Evolutionary conservation across 2,329 filamentous ascomycete species (phyloP).

Genomic region (Eutypa lata): DNA sequence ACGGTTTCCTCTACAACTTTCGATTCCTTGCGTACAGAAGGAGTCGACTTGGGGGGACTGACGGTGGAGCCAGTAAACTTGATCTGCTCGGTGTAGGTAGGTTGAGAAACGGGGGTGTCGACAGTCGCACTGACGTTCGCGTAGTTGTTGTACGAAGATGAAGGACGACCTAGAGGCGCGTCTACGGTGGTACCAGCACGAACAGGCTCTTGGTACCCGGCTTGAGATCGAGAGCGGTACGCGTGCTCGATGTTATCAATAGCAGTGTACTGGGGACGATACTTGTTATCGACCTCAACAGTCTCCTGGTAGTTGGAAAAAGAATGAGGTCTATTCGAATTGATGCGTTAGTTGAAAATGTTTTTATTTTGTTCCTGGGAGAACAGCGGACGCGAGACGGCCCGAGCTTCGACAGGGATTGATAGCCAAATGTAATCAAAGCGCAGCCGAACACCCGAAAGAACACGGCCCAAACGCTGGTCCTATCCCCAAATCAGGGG

Average conservation of each 20-base stretch:
- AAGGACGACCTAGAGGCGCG: conserved; percentile 27
- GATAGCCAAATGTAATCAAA: conserved; percentile 6
- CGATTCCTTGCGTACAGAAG: conserved; percentile 53
- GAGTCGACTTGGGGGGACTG: conserved; percentile 39
- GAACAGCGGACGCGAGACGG: not conserved
- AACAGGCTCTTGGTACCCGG: conserved; percentile 37
- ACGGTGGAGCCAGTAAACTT: conserved; percentile 56
- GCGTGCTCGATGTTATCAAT: conserved; percentile 65
- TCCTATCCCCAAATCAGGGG: too few species aligned
- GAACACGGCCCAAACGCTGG: too few species aligned
- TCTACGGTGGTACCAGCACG: conserved; percentile 24
- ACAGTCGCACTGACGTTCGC: conserved; percentile 33
- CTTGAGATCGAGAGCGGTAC: conserved; percentile 61
- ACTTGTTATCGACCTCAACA: conserved; percentile 61
- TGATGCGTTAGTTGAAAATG: conserved; percentile 10
- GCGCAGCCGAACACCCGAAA: too few species aligned
- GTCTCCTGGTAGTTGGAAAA: conserved; percentile 57
- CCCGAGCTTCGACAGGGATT: conserved; percentile 4
- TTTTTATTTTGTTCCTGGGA: not conserved
- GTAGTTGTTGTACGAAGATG: conserved; percentile 33
- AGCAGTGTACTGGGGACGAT: conserved; percentile 44
- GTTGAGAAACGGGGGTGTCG: conserved; percentile 27
- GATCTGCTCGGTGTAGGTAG: conserved; percentile 42
- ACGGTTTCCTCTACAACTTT: conserved; percentile 66
- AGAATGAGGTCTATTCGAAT: conserved; percentile 21